These are phyloP conservation scores for Trichoderma gracile DNA, from an alignment of 2,329 filamentous ascomycete genomes.

Conservation along the genomic window DNA sequence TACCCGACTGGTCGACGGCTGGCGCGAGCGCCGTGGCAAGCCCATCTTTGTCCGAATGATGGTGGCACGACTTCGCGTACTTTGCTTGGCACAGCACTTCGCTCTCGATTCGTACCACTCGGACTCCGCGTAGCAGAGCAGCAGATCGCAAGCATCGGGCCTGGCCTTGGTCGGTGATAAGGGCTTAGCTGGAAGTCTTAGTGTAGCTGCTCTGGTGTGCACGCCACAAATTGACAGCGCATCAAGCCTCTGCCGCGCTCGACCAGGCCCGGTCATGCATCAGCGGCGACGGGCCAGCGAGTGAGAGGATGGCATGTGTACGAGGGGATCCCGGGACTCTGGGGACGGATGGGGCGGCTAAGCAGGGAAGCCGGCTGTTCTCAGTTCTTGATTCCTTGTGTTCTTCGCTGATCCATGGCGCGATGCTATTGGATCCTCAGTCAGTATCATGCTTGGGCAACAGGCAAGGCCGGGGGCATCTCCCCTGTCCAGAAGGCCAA, in stretches of 20 bases:
- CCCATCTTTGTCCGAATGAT: background rate
- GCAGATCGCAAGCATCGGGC: background rate
- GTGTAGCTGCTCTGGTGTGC: slow-evolving; percentile 20
- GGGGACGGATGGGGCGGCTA: slow-evolving; percentile 18
- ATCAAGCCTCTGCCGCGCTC: slow-evolving; percentile 24
- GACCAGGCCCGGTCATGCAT: slow-evolving; percentile 19
- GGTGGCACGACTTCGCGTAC: slow-evolving; percentile 4
- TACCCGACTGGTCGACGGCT: slow-evolving; percentile 9
- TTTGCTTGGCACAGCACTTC: too few species aligned
- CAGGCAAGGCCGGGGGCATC: slow-evolving; percentile 3
- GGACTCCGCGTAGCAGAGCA: slow-evolving; percentile 9
- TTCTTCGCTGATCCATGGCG: slow-evolving; percentile 7
- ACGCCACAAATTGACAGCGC: slow-evolving; percentile 28
- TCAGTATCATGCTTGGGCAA: slow-evolving; percentile 8
- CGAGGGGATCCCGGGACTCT: slow-evolving; percentile 19
- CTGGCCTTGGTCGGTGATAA: slow-evolving; percentile 25
- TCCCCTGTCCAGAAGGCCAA: slow-evolving; percentile 13
- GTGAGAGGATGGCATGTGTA: slow-evolving; percentile 25
- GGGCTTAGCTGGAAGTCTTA: slow-evolving; percentile 14
- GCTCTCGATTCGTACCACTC: slow-evolving; percentile 4
- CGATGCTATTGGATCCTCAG: slow-evolving; percentile 13
- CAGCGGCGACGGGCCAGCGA: slow-evolving; percentile 20
- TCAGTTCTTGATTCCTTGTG: background rate
- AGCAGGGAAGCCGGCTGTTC: slow-evolving; percentile 2
- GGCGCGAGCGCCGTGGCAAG: background rate